Percentiles rank a stretch among this genome's conserved stretches.
Conservation (phyloP, 192 early-diverging fungal genomes). For the Coemansia sp. region DNA sequence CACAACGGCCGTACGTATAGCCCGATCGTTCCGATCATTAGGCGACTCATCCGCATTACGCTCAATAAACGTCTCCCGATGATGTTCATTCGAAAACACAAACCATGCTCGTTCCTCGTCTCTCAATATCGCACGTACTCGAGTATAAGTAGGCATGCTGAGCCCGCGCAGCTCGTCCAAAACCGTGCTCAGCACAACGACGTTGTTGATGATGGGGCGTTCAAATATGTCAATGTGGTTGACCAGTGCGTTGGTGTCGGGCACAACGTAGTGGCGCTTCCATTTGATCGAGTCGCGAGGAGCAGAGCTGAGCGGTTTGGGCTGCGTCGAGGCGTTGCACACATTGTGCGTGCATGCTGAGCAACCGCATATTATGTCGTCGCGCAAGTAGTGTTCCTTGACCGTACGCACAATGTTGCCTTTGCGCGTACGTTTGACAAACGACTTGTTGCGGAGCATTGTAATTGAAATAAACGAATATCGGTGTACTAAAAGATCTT, state of each 20-base stretch:
- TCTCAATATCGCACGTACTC: constrained; percentile 70
- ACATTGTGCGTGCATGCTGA: constrained; percentile 39
- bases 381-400: constrained; percentile 94
- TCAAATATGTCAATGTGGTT: constrained; percentile 95
- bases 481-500: not conserved
- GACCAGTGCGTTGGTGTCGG: constrained; percentile 94
- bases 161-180: constrained; percentile 87
- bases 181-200: constrained; percentile 92
- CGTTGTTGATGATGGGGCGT: constrained; percentile 80
- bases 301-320: constrained; percentile 41
- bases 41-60: constrained; percentile 75
- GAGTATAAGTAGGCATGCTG: constrained; percentile 75
- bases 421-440: constrained; percentile 86
- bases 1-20: constrained; percentile 78
- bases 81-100: constrained; percentile 96
- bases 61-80: constrained; percentile 86
- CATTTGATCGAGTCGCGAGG: constrained; percentile 58
- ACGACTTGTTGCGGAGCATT: constrained; percentile 79
- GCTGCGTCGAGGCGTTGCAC: constrained; percentile 21
- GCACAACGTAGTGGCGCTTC: constrained; percentile 76
- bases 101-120: constrained; percentile 79
- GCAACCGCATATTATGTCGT: constrained; percentile 84
- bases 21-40: constrained; percentile 95
- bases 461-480: not conserved
- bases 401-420: constrained; percentile 92